phyloP scores from a whole-genome alignment of 1,139 yeast genomes.

The Lodderomyces orthopsilosis region DNA sequence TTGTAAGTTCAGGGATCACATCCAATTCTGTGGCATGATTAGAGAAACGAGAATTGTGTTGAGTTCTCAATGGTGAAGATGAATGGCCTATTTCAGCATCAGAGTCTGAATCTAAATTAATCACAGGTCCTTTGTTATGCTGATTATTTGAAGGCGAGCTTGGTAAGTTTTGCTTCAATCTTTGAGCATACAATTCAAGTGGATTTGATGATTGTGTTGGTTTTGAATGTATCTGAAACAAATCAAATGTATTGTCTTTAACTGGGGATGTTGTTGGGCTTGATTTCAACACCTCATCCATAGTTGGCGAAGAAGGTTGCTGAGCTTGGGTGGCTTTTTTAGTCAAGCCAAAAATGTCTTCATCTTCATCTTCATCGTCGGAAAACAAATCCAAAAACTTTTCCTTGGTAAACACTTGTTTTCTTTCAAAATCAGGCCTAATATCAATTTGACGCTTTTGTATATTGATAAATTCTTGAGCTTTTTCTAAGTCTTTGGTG shows the following conservation, averaged over 20 bases:
- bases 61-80: conserved; percentile 13
- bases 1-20: conserved; percentile 33
- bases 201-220: conserved; percentile 23
- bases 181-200: conserved; percentile 36
- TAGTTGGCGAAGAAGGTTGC: conserved; percentile 12
- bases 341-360: neutral
- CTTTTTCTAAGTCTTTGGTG: conserved; percentile 29
- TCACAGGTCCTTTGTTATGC: conserved; percentile 8
- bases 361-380: conserved; percentile 21
- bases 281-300: conserved; percentile 10
- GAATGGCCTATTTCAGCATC: conserved; percentile 13
- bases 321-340: conserved; percentile 2
- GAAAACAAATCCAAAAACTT: conserved; percentile 35
- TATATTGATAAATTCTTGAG: conserved; percentile 35
- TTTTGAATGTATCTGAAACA: conserved; percentile 14
- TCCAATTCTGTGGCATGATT: conserved; percentile 15
- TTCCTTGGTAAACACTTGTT: conserved; percentile 29
- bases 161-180: conserved; percentile 24
- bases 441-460: conserved; percentile 35
- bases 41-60: conserved; percentile 12
- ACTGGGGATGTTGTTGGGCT: conserved; percentile 34
- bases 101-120: conserved; percentile 25
- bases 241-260: conserved; percentile 18
- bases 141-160: conserved; percentile 24
- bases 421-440: conserved; percentile 32